Percentiles rank a stretch among this genome's conserved stretches.
phyloP scores from a whole-genome alignment of 1,284 basidiomycete genomes.

The Pascua guehoae region DNA sequence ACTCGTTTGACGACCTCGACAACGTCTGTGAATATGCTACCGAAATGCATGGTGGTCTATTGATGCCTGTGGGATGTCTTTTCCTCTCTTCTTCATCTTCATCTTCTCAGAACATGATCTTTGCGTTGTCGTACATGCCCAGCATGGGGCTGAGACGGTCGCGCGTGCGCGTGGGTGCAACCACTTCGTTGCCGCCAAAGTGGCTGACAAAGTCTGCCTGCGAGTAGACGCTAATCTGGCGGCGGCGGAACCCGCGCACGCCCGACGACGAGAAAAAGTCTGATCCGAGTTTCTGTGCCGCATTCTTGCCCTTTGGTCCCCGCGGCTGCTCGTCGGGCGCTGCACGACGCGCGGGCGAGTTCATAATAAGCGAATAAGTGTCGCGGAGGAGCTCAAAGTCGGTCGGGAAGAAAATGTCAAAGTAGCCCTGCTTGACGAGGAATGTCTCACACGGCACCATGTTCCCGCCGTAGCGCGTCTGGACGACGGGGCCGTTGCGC shows the following conservation, averaged over 20 bases:
- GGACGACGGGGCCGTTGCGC: conserved; percentile 87
- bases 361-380: conserved; percentile 78
- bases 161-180: conserved; percentile 31
- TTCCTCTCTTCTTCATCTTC: too few relatives aligned
- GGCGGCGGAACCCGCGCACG: conserved; percentile 36
- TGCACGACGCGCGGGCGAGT: conserved; percentile 31
- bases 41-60: conserved; percentile 4
- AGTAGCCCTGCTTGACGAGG: conserved; percentile 90
- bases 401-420: conserved; percentile 99
- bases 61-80: background rate
- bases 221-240: conserved; percentile 38
- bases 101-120: conserved; percentile 46
- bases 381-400: conserved; percentile 78
- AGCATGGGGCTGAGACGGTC: conserved; percentile 45
- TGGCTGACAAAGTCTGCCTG: conserved; percentile 44
- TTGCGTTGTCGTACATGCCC: conserved; percentile 48
- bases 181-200: conserved; percentile 34
- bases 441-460: conserved; percentile 88
- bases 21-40: background rate
- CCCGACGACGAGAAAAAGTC: conserved; percentile 34
- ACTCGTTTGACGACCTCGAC: background rate
- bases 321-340: conserved; percentile 1
- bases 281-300: conserved; percentile 5
- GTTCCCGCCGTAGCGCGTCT: conserved; percentile 78
- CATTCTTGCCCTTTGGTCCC: conserved; percentile 4